Percentiles rank a stretch among this genome's conserved stretches.
Conservation (phyloP, 2,329 filamentous ascomycete genomes). For the Aspergillus quadricinctus region DNA sequence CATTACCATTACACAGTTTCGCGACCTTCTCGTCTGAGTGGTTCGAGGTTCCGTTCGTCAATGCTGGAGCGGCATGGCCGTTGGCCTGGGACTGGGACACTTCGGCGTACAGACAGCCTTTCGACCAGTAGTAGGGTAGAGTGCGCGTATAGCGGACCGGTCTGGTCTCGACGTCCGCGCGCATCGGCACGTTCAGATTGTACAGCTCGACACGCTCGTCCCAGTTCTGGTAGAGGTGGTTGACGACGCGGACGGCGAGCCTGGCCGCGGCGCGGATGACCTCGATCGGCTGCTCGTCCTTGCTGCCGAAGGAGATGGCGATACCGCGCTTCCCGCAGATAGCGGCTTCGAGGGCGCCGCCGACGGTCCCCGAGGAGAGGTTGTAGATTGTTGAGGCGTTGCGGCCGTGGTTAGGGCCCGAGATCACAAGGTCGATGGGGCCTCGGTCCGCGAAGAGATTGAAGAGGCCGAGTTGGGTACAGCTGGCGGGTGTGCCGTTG, state of each 20-base stretch:
- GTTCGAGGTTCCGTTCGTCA: slow-evolving; percentile 38
- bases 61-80: slow-evolving; percentile 56
- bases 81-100: slow-evolving; percentile 42
- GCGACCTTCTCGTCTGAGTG: not conserved
- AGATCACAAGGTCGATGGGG: slow-evolving; percentile 68
- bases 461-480: slow-evolving; percentile 71
- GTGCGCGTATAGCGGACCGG: slow-evolving; percentile 73
- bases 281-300: slow-evolving; percentile 67
- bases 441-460: slow-evolving; percentile 67
- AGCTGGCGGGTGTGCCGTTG: slow-evolving; percentile 71
- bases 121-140: slow-evolving; percentile 80
- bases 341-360: slow-evolving; percentile 69
- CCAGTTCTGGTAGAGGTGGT: slow-evolving; percentile 70
- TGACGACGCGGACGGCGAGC: slow-evolving; percentile 68
- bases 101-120: slow-evolving; percentile 75
- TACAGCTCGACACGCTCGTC: slow-evolving; percentile 70
- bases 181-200: slow-evolving; percentile 78
- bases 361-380: slow-evolving; percentile 69
- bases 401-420: slow-evolving; percentile 72
- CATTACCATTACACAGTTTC: not conserved
- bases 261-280: slow-evolving; percentile 70
- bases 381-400: slow-evolving; percentile 76
- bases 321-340: slow-evolving; percentile 65
- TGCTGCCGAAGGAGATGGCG: slow-evolving; percentile 80
- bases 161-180: slow-evolving; percentile 63